Base-by-base conservation (phyloP, 164 flowering plant species). In the Sextonia rubra region DNA sequence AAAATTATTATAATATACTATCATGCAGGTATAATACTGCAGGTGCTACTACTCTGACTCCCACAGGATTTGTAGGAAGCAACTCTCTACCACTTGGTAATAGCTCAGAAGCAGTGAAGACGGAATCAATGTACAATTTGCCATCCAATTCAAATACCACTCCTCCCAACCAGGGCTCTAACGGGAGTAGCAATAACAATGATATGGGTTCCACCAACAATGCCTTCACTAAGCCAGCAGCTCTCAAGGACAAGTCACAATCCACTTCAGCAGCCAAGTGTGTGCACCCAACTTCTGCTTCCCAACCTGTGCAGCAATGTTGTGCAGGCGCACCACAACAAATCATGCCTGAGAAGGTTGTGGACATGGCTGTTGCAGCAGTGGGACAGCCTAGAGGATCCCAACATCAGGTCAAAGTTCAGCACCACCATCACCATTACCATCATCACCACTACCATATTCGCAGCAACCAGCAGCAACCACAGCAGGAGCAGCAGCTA, bases 11-110 rank as follows among this genome's bases (percentile, higher is more conserved):
- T 15, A 37, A 11, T 47, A 7, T 18, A 66, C n/a, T 44, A 15
- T 11, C 70, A 8, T 83, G 82, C 88, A 92, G 97, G 85, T 90
- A 90, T 76, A 83, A 79, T 66, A 83, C 84, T 66, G 81, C 83
- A 3, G 75, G 86, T 70, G 81, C 84, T 63, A 77, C 85, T 68
- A 89, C 83, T 69, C 88, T 82, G 82, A 80, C 75, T 68, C 82
- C 82, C n/a, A 78, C 83, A 22, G 88, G 88, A 67, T 86, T 78
- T 74, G 82, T 84, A 44, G 90, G 86, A 76, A 89, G 90, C 80
- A 86, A 88, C 71, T 89, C 89, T 25, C 48, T 47, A 72, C 90
- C 90, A 18, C 72, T 81, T 64, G 87, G 77, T 74, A 78, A 82
- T 71, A 83, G 85, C 64, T 88, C 87, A 30, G 89, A 80, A 44